A percentile compares a stretch with the other conserved stretches of the same genome.
These are phyloP conservation scores for Kandelia obovata DNA, from an alignment of 345 rosid genomes.

Conservation along the genomic window DNA sequence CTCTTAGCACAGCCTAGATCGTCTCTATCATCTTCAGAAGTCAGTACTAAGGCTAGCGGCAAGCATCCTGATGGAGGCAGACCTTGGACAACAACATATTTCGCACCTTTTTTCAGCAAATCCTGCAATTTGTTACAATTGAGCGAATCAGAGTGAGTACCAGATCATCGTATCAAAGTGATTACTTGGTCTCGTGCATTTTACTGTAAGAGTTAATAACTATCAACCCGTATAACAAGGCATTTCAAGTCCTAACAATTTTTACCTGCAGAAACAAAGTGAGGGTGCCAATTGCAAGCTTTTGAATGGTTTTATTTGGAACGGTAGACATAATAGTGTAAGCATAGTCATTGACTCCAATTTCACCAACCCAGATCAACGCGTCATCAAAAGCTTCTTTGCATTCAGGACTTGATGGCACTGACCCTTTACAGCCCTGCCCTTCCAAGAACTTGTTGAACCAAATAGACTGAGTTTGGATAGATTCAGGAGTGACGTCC, in stretches of 20 bases:
- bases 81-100: constrained; percentile 69
- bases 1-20: constrained; percentile 73
- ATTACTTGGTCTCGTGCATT: not conserved
- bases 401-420: constrained; percentile 29
- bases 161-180: no score
- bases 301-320: constrained; percentile 45
- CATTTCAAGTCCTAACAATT: no score
- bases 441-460: constrained; percentile 49
- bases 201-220: not conserved
- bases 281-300: constrained; percentile 44
- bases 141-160: not conserved
- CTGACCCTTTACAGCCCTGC: constrained; percentile 40
- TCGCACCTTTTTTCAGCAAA: constrained; percentile 67
- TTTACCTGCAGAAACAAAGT: constrained; percentile 55
- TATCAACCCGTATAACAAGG: no score
- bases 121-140: constrained; percentile 37
- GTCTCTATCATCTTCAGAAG: constrained; percentile 60
- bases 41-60: constrained; percentile 58
- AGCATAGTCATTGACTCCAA: constrained; percentile 93
- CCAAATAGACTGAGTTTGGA: constrained; percentile 71
- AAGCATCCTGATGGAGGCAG: constrained; percentile 80
- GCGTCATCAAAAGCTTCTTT: constrained; percentile 43
- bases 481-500: constrained; percentile 65
- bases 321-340: constrained; percentile 57
- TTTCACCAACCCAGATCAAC: constrained; percentile 90